Conservation (phyloP, 2,329 filamentous ascomycete species). For the Neobulgaria alba region DNA sequence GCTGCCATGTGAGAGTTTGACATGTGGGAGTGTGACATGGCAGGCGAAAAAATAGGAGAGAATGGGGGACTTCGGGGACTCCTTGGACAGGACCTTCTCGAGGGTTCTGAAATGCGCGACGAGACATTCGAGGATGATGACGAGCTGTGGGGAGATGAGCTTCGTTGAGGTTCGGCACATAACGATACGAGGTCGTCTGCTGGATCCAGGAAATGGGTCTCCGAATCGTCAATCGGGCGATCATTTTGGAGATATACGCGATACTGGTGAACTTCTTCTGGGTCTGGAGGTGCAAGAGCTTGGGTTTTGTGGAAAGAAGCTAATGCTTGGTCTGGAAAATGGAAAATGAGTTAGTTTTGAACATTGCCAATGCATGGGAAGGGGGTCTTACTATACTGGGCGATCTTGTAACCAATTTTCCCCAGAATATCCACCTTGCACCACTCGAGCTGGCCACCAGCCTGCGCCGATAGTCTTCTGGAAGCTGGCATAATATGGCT, state of each 20-base stretch:
- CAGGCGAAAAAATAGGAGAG: slow-evolving; percentile 1
- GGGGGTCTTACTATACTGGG: slow-evolving; percentile 60
- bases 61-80: background rate
- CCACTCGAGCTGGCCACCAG: slow-evolving; percentile 48
- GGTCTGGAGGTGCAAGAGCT: slow-evolving; percentile 39
- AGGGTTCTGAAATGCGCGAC: background rate
- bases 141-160: background rate
- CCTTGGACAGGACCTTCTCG: background rate
- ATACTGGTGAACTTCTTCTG: slow-evolving; percentile 43
- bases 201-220: slow-evolving; percentile 33
- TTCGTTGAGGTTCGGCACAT: slow-evolving; percentile 9
- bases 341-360: slow-evolving; percentile 1
- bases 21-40: background rate
- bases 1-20: too few relatives aligned
- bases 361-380: background rate
- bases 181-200: slow-evolving; percentile 26
- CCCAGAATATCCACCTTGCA: slow-evolving; percentile 52
- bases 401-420: slow-evolving; percentile 55
- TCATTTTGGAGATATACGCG: slow-evolving; percentile 46
- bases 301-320: slow-evolving; percentile 47
- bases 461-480: slow-evolving; percentile 42
- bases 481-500: slow-evolving; percentile 46
- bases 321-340: slow-evolving; percentile 45
- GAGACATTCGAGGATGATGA: slow-evolving; percentile 7
- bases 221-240: slow-evolving; percentile 47